A percentile compares a stretch with the other conserved stretches of the same genome.
These are phyloP conservation scores for Xylaria venustula DNA, from an alignment of 495 filamentous ascomycete genomes.

Conservation along the genomic window DNA sequence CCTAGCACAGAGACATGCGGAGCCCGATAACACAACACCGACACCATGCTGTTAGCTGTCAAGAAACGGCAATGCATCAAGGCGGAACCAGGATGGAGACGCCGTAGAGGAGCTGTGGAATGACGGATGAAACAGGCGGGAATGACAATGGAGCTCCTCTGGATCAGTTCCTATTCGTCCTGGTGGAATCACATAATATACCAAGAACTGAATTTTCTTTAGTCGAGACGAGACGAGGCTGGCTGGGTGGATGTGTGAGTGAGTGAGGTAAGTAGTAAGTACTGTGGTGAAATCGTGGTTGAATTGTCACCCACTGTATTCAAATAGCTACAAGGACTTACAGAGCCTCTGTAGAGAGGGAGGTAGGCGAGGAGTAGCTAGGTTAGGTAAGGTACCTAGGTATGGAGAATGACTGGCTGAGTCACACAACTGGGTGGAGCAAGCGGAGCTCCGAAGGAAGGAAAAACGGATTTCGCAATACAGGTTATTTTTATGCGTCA, in stretches of 20 bases:
- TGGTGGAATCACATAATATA: background rate
- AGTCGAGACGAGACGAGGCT: background rate
- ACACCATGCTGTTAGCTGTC: background rate
- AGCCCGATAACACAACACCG: background rate
- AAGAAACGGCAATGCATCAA: constrained; percentile 4
- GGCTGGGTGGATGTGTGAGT: background rate
- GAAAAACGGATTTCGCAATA: background rate
- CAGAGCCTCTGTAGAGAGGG: too few species aligned
- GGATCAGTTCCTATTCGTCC: constrained; percentile 14
- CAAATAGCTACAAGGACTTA: too few species aligned
- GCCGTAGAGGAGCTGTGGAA: constrained; percentile 5
- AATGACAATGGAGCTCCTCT: constrained; percentile 10
- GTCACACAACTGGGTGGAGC: constrained; percentile 7
- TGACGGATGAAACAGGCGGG: constrained; percentile 11
- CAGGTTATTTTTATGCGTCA: background rate
- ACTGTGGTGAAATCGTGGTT: background rate
- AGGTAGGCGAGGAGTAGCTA: background rate
- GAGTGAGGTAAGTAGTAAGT: background rate
- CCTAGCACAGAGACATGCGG: background rate
- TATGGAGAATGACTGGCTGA: constrained; percentile 8
- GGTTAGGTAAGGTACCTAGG: background rate
- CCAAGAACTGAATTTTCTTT: background rate
- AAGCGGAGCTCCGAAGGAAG: constrained; percentile 3
- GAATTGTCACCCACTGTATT: background rate
- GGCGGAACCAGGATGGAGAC: constrained; percentile 1